phyloP scores from a whole-genome alignment of 2,329 filamentous ascomycete genomes.

The Colletotrichum sp. region DNA sequence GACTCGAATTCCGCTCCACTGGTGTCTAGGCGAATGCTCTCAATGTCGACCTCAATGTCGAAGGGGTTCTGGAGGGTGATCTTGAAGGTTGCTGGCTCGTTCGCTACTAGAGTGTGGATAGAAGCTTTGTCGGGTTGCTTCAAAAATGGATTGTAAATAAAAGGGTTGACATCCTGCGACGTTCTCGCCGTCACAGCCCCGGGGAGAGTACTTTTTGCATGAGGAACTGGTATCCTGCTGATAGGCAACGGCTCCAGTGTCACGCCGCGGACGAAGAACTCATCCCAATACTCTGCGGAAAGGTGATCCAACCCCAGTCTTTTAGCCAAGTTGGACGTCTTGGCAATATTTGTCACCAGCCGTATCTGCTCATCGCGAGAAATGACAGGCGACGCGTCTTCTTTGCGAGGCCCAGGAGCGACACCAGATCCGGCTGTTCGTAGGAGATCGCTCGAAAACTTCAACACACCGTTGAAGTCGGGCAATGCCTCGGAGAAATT shows the following conservation, averaged over 20 bases:
- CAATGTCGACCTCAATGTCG: constrained; percentile 89
- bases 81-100: constrained; percentile 77
- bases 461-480: constrained; percentile 88
- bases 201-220: constrained; percentile 61
- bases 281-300: constrained; percentile 93
- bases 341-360: constrained; percentile 83
- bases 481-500: constrained; percentile 93
- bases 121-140: constrained; percentile 67
- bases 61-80: constrained; percentile 93
- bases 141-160: constrained; percentile 93
- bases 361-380: constrained; percentile 83
- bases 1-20: constrained; percentile 77
- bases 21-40: constrained; percentile 76
- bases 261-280: constrained; percentile 84
- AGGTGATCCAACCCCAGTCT: constrained; percentile 74
- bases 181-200: constrained; percentile 53
- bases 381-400: constrained; percentile 74
- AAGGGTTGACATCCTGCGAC: constrained; percentile 76
- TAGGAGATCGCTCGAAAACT: constrained; percentile 83
- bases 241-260: constrained; percentile 68
- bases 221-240: constrained; percentile 68
- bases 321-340: constrained; percentile 79
- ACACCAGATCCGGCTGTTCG: constrained; percentile 82
- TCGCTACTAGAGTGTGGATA: constrained; percentile 74
- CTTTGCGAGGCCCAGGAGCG: constrained; percentile 72